Evolutionary conservation across 495 filamentous ascomycete genomes (phyloP).

Genomic region (Penicillium cataractarum): DNA sequence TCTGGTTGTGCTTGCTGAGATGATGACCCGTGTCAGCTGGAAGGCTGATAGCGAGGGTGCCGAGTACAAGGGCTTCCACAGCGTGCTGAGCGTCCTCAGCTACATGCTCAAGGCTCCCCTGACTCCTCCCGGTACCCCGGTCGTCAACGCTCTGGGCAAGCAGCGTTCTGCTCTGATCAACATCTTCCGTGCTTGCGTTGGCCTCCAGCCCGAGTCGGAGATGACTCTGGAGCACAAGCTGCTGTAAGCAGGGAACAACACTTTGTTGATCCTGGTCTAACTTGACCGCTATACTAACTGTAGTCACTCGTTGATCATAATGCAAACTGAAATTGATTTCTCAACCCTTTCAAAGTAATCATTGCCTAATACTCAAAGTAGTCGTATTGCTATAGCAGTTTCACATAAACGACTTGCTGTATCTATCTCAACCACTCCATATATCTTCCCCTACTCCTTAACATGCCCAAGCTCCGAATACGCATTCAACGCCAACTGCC

Average conservation of each 20-base stretch:
- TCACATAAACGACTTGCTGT: not conserved
- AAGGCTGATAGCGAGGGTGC: constrained; percentile 62
- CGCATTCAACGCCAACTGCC: constrained; percentile 64
- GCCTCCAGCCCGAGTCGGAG: constrained; percentile 95
- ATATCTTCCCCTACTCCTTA: constrained; percentile 13
- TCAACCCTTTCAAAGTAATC: not conserved
- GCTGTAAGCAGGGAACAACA: constrained; percentile 56
- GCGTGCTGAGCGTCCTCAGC: constrained; percentile 94
- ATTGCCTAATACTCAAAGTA: not conserved
- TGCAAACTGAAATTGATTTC: constrained; percentile 11
- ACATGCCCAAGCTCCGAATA: constrained; percentile 46
- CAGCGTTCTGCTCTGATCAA: constrained; percentile 94
- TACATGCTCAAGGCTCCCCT: constrained; percentile 99
- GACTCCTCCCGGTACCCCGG: constrained; percentile 92
- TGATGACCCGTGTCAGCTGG: constrained; percentile 98
- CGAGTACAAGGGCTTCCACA: constrained; percentile 93
- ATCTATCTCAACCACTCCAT: not conserved
- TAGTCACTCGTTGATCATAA: constrained; percentile 38
- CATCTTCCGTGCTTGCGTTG: constrained; percentile 98
- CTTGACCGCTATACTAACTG: constrained; percentile 29
- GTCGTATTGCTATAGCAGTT: no score
- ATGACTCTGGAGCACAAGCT: constrained; percentile 99
- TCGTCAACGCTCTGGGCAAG: constrained; percentile 95
- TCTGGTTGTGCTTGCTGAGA: constrained; percentile 86
- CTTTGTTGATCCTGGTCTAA: not conserved